Base-by-base conservation (phyloP, 371 early-diverging fungal genomes). In the Cladochytrium tenue region DNA sequence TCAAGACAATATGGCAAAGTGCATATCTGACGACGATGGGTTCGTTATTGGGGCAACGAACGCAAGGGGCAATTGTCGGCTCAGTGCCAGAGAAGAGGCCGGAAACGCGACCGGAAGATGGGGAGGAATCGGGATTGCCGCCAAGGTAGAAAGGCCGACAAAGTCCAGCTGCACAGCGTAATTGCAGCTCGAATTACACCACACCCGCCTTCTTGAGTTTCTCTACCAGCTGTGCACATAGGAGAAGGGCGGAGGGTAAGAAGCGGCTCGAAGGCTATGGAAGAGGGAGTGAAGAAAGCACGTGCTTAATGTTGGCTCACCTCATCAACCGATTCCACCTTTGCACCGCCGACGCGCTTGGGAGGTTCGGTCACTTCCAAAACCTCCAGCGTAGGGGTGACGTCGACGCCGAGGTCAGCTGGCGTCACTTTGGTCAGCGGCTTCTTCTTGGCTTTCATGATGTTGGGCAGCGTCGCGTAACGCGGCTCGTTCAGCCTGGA, bases 391-490 rank as follows among this genome's bases (percentile, higher is more conserved):
- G 92, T 88, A 62, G 92, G 89, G 58, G 84, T 84, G 63, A 95
- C 81, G 69, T 97, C 96, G 31, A 97, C 88, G 60, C 87, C 90
- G 35, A 97, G 83, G 33, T 94, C 93, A 30, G 81, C 84, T 20
- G 93, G 92, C 2, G 90, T 86, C 34, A 92, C 51, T 77, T 89
- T 93, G 60, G 81, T 78, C 72, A 98, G 78, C 33, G 94, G 94
- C 90, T 98, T 98, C 92, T 96, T 96, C 84, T 97, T 98, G 58
- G 98, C 99, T 88, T 98, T 97, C 96, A 96, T 96, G 75, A 96
- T 96, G 84, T 83, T 83, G 51, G 83, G 86, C 62, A 98, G 89
- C 52, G 97, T 93, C 26, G 95, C 97, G 72, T 92, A 97, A 58
- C 97, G 90, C 32, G 99, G 99, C 73, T 90, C 92, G 80, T 97